Base-by-base conservation (phyloP, 2,329 filamentous ascomycete genomes). In the Gyromitra esculenta region DNA sequence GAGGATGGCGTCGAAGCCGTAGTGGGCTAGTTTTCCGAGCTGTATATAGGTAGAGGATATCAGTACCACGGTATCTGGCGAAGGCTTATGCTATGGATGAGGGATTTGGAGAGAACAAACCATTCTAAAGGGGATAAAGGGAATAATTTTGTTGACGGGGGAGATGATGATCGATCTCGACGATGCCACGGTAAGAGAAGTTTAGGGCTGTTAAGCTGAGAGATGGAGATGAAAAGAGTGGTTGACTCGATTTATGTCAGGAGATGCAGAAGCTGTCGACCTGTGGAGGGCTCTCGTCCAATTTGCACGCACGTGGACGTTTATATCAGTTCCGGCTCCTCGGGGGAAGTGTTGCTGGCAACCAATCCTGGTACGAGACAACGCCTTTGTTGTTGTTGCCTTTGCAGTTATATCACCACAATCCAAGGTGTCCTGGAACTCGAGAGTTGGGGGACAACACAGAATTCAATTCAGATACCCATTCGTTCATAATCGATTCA, bases 1-100 rank as follows among this genome's bases (percentile, higher is more conserved):
- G 81, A 98, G 89, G 81, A 98, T 93, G 79, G 95, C 95, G 85
- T 98, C 95, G 84, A 98, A 95, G 82, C 94, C 93, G 87, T 96
- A 97, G 86, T 98, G 95, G 84, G 92, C 92, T 82, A 98, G 86
- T 85, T 92, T 91, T 87, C 94, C 95, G 85, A 98, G 88, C 95
- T 97, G 52, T 67, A 52, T 66, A 41, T 21, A 60, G 5, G 67
- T 13, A 41, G 13, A 57, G n/a, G 59, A 18, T 2, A 25, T 75
- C 9, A 71, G 41, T 54, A 71, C 15, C 18, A 31, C 31, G 21
- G 5, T 9, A 60, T 39, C 15, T 13, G 50, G 21, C 4, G 56
- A 60, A 41, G 9, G 8, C 1, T 73, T 60, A 13, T 13, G 8
- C 21, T 39, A 9, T 50, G 15, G 18, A 67, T 41, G 65, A 62